A percentile compares a stretch with the other conserved stretches of the same genome.
phyloP scores from a whole-genome alignment of 805 yeast genomes.

The Zygosaccharomyces bailii region DNA sequence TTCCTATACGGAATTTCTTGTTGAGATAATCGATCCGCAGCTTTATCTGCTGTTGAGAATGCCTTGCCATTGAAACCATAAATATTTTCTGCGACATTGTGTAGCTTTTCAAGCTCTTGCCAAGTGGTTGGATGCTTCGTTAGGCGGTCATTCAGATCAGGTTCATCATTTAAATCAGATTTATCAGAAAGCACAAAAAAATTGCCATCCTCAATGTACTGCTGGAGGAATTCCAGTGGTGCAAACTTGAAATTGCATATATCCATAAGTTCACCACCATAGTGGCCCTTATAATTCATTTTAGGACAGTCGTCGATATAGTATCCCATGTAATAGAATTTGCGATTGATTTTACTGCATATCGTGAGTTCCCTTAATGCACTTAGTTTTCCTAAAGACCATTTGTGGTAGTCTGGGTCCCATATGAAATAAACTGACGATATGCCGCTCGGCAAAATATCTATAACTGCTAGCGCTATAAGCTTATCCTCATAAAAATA shows the following conservation, averaged over 20 bases:
- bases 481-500: slow-evolving; percentile 62
- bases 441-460: slow-evolving; percentile 68
- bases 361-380: slow-evolving; percentile 67
- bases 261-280: slow-evolving; percentile 73
- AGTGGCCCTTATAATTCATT: slow-evolving; percentile 76
- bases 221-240: slow-evolving; percentile 19
- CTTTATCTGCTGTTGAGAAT: slow-evolving; percentile 19
- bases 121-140: slow-evolving; percentile 12
- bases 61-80: slow-evolving; percentile 40
- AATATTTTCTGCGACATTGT: slow-evolving; percentile 37
- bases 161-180: slow-evolving; percentile 4
- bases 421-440: slow-evolving; percentile 86
- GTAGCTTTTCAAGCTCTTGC: slow-evolving; percentile 1
- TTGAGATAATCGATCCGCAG: slow-evolving; percentile 18
- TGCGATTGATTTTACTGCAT: slow-evolving; percentile 39
- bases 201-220: slow-evolving; percentile 27
- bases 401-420: slow-evolving; percentile 72
- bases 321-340: slow-evolving; percentile 68
- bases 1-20: slow-evolving; percentile 22
- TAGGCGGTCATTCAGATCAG: slow-evolving; percentile 10
- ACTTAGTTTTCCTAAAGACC: slow-evolving; percentile 74
- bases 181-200: slow-evolving; percentile 22
- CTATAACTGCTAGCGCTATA: slow-evolving; percentile 74
- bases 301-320: slow-evolving; percentile 75
- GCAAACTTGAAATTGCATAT: slow-evolving; percentile 45